Evolutionary conservation across 305 asterid species (phyloP).

Genomic region (Solanum chacoense): DNA sequence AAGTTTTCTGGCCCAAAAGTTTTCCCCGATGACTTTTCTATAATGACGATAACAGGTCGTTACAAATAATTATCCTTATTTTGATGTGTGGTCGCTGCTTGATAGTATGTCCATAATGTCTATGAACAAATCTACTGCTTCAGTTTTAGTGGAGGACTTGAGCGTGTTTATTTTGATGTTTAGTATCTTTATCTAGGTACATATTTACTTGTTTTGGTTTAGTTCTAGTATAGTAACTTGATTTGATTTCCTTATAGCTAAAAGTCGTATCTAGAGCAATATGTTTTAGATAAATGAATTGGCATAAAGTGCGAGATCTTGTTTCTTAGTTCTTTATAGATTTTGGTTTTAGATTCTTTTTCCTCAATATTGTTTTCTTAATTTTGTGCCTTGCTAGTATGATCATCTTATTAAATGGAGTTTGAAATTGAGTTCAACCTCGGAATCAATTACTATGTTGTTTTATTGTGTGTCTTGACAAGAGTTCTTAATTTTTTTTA

Average conservation of each 20-base stretch:
- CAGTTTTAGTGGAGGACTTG: background rate
- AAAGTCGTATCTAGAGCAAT: background rate
- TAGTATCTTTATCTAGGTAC: background rate
- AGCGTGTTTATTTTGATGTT: background rate
- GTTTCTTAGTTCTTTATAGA: background rate
- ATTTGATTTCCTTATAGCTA: background rate
- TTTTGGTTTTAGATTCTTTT: background rate
- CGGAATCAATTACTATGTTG: background rate
- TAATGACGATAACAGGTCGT: background rate
- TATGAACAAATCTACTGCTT: background rate
- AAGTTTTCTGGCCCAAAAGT: background rate
- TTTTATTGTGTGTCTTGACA: background rate
- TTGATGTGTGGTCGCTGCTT: background rate
- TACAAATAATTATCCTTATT: background rate
- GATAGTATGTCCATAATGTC: background rate
- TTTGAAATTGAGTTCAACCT: background rate
- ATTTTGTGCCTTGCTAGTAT: background rate
- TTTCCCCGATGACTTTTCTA: background rate
- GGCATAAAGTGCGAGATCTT: background rate
- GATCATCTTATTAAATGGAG: background rate
- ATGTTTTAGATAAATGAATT: background rate
- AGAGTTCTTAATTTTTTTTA: background rate
- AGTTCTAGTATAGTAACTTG: background rate
- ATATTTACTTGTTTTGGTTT: background rate
- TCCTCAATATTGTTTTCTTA: background rate